These are phyloP conservation scores for Delonix regia DNA, from an alignment of 306 rosid species.

Conservation along the genomic window DNA sequence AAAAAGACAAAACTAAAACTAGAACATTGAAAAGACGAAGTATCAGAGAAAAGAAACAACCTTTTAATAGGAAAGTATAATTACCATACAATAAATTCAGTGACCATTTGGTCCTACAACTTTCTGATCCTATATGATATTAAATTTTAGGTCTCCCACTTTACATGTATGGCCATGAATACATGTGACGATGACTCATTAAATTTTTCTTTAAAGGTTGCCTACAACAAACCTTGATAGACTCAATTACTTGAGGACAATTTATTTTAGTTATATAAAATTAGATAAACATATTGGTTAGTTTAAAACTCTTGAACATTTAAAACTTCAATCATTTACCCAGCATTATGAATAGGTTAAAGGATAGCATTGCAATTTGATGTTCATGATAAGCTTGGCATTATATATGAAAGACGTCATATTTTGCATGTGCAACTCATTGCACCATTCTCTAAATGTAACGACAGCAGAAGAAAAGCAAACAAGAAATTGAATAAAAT, in stretches of 20 bases:
- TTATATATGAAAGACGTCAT: background rate
- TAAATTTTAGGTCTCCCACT: background rate
- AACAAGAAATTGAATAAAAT: background rate
- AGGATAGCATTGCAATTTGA: background rate
- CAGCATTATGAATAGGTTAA: background rate
- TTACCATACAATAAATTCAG: background rate
- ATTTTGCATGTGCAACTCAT: background rate
- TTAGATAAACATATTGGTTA: background rate
- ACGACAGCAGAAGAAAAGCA: background rate
- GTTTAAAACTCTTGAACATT: background rate
- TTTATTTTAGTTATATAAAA: background rate
- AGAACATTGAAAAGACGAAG: background rate
- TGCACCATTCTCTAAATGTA: background rate
- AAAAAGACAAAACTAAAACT: background rate
- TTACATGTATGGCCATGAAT: background rate
- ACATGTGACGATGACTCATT: background rate
- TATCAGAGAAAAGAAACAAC: conserved; percentile 1
- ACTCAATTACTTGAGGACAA: background rate
- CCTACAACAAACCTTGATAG: background rate
- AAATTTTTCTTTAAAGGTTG: background rate
- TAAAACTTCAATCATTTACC: background rate
- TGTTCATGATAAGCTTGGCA: background rate
- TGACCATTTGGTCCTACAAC: conserved; percentile 7
- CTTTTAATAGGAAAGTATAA: conserved; percentile 1
- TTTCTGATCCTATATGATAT: background rate